These are phyloP conservation scores for Leccinum subrobustum DNA, from an alignment of 1,284 basidiomycete genomes.

Conservation along the genomic window DNA sequence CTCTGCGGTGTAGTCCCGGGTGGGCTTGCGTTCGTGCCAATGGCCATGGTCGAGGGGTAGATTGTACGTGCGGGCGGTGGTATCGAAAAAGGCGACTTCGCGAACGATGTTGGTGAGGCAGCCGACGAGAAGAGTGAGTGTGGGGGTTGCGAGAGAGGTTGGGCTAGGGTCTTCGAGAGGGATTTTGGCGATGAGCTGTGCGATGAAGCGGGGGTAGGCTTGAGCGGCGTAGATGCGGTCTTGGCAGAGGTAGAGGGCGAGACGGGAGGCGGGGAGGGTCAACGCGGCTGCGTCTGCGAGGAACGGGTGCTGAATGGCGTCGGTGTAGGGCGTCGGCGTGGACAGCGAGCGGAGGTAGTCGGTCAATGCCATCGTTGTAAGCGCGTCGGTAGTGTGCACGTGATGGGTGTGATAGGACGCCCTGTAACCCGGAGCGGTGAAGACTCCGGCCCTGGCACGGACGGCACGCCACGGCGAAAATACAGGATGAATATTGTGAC, in stretches of 20 bases:
- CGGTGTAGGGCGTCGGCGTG: slow-evolving; percentile 39
- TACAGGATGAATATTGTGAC: no score
- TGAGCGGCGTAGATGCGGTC: slow-evolving; percentile 73
- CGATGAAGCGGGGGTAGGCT: slow-evolving; percentile 63
- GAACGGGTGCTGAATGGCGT: slow-evolving; percentile 57
- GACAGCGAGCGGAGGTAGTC: slow-evolving; percentile 35
- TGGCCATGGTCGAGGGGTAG: slow-evolving; percentile 39
- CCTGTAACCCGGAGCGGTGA: no score
- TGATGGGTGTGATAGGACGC: no score
- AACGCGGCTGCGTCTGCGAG: slow-evolving; percentile 52
- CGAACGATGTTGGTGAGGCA: slow-evolving; percentile 56
- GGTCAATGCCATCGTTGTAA: slow-evolving; percentile 7
- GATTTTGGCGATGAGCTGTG: slow-evolving; percentile 52
- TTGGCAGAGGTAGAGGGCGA: slow-evolving; percentile 62
- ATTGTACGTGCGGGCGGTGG: slow-evolving; percentile 44
- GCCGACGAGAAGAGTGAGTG: slow-evolving; percentile 49
- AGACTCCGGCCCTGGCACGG: no score
- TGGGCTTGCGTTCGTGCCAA: slow-evolving; percentile 60
- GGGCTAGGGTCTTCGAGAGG: slow-evolving; percentile 41
- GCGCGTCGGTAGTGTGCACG: no score
- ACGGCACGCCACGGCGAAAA: no score
- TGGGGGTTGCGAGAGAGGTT: slow-evolving; percentile 36
- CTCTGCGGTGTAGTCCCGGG: slow-evolving; percentile 70
- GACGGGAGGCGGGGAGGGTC: slow-evolving; percentile 43
- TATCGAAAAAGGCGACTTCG: slow-evolving; percentile 63